Conservation (phyloP, 208 protist species). For the Novymonas esmeraldas region DNA sequence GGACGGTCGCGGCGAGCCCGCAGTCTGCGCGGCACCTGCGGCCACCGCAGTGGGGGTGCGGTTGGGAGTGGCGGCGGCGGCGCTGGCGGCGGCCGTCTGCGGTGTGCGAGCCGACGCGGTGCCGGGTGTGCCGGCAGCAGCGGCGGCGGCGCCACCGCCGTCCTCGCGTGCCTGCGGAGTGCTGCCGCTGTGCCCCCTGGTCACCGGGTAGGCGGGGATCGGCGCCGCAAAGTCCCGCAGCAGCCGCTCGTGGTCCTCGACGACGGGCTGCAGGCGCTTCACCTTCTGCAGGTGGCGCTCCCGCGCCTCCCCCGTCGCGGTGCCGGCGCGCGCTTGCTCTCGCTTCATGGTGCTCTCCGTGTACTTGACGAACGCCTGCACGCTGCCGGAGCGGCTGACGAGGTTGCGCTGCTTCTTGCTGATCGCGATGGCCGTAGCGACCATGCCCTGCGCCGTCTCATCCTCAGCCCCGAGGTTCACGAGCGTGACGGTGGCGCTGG, state of each 20-base stretch:
- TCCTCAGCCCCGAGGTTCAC: conserved; percentile 40
- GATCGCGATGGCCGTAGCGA: conserved; percentile 27
- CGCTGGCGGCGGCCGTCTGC: background rate
- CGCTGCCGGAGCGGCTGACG: conserved; percentile 38
- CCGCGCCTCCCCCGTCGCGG: conserved; percentile 12
- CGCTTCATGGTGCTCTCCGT: conserved; percentile 36
- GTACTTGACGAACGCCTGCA: conserved; percentile 39
- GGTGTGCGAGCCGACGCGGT: background rate
- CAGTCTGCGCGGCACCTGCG: too few species aligned
- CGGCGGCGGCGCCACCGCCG: background rate
- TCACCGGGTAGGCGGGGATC: conserved; percentile 31
- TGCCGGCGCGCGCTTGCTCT: conserved; percentile 21
- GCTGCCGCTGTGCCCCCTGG: conserved; percentile 2
- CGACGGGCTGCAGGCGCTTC: conserved; percentile 31
- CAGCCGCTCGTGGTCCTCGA: conserved; percentile 42
- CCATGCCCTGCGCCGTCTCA: conserved; percentile 30
- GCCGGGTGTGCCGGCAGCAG: background rate
- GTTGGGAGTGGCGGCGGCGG: too few species aligned
- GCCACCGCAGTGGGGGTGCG: too few species aligned
- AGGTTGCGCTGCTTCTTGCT: conserved; percentile 43
- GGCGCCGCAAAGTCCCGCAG: conserved; percentile 33
- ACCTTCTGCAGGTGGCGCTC: conserved; percentile 36
- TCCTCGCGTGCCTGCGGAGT: background rate
- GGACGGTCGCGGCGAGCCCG: too few species aligned
- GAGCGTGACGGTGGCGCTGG: conserved; percentile 41